Conservation (phyloP, 179 eudicot species). For the Silene vulgaris region DNA sequence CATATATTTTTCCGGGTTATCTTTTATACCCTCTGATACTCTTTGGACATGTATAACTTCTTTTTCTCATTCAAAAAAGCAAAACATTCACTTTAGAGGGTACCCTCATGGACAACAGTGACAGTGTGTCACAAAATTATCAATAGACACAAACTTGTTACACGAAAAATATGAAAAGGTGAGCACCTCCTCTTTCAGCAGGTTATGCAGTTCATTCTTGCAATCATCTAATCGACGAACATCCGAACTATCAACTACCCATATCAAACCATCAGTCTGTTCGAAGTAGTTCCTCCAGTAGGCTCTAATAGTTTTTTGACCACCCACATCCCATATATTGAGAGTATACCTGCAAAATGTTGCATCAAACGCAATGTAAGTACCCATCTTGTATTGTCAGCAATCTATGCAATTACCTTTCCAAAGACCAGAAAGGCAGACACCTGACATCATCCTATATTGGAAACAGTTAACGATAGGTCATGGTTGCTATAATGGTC, state of each 20-base stretch:
- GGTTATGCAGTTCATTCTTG: slow-evolving; percentile 74
- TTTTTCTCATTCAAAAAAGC: neutral
- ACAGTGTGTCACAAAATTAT: too few species aligned
- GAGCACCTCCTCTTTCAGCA: slow-evolving; percentile 90
- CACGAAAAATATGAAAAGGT: neutral
- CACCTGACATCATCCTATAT: neutral
- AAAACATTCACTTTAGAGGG: neutral
- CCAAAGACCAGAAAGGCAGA: neutral
- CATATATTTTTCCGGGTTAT: too few species aligned
- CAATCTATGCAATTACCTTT: neutral
- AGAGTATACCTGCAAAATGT: slow-evolving; percentile 58
- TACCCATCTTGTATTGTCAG: neutral
- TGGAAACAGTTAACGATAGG: neutral
- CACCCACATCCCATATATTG: slow-evolving; percentile 99
- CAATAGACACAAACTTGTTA: too few species aligned
- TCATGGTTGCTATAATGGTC: neutral
- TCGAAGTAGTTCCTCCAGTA: slow-evolving; percentile 99
- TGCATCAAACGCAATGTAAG: slow-evolving; percentile 12
- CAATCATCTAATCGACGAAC: slow-evolving; percentile 85
- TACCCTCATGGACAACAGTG: neutral
- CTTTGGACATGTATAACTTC: too few species aligned
- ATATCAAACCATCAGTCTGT: slow-evolving; percentile 96
- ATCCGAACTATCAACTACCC: slow-evolving; percentile 99
- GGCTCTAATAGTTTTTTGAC: slow-evolving; percentile 90
- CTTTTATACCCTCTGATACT: too few species aligned